Conservation (phyloP, 257 asterid genomes). For the Scutellaria barbata region DNA sequence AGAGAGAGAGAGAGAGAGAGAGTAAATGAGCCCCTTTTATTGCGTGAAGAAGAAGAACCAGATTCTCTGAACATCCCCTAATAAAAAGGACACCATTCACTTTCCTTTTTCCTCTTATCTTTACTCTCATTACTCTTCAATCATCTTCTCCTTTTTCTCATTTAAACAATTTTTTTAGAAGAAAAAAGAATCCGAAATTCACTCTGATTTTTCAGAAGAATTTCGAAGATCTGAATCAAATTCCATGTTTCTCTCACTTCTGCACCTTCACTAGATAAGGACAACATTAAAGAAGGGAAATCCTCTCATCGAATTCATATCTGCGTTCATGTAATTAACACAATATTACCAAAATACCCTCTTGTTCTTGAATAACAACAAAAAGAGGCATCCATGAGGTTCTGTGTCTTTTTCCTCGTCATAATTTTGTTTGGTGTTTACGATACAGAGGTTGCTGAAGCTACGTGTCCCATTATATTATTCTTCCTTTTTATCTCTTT, state of each 20-base stretch:
- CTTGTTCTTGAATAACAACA: slow-evolving; percentile 39
- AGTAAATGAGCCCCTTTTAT: slow-evolving; percentile 40
- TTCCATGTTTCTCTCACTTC: slow-evolving; percentile 28
- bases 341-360: slow-evolving; percentile 41
- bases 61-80: slow-evolving; percentile 62
- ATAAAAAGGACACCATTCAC: slow-evolving; percentile 48
- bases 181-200: background rate
- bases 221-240: slow-evolving; percentile 35
- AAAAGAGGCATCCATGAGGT: slow-evolving; percentile 42
- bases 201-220: background rate
- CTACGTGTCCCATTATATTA: slow-evolving; percentile 49
- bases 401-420: slow-evolving; percentile 44
- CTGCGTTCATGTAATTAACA: slow-evolving; percentile 23
- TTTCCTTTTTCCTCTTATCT: slow-evolving; percentile 36
- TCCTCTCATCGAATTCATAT: no score
- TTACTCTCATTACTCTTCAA: background rate
- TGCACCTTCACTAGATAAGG: slow-evolving; percentile 37
- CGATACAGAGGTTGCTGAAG: slow-evolving; percentile 35
- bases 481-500: slow-evolving; percentile 35
- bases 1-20: slow-evolving; percentile 10
- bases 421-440: slow-evolving; percentile 41
- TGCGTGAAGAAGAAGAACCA: slow-evolving; percentile 66
- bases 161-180: no score
- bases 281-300: slow-evolving; percentile 33
- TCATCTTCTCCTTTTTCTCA: background rate